These are phyloP conservation scores for Adansonia digitata DNA, from an alignment of 345 rosid species.

Conservation along the genomic window DNA sequence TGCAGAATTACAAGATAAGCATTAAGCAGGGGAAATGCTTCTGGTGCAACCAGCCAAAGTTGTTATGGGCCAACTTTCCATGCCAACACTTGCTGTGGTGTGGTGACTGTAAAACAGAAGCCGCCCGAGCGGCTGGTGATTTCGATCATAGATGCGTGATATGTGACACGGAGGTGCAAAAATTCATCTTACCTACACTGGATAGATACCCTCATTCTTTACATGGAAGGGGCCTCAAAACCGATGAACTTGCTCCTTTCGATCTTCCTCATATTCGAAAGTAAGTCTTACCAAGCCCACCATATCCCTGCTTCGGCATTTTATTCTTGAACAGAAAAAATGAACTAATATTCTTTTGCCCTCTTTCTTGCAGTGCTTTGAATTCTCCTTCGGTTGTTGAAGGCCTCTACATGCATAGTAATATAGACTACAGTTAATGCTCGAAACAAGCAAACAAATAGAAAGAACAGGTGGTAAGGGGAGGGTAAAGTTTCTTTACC, in stretches of 20 bases:
- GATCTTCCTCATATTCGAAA: neutral
- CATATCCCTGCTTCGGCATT: neutral
- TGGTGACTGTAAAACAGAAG: slow-evolving; percentile 40
- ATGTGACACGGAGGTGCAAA: slow-evolving; percentile 55
- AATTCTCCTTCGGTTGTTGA: neutral
- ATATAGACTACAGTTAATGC: neutral
- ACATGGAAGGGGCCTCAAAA: neutral
- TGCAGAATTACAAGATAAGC: slow-evolving; percentile 45
- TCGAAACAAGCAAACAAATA: neutral
- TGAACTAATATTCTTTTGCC: neutral
- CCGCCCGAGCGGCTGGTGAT: slow-evolving; percentile 22
- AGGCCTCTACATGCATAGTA: neutral
- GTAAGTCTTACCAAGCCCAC: slow-evolving; percentile 9
- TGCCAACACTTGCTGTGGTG: slow-evolving; percentile 81
- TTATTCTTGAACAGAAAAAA: no score
- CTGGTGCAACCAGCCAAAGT: slow-evolving; percentile 44
- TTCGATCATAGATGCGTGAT: slow-evolving; percentile 64
- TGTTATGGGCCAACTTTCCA: slow-evolving; percentile 63
- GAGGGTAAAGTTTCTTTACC: neutral
- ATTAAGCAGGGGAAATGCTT: slow-evolving; percentile 47
- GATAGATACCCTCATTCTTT: slow-evolving; percentile 1
- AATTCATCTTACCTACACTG: slow-evolving; percentile 30
- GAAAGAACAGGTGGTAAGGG: neutral
- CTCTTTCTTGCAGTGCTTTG: neutral
- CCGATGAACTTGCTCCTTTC: slow-evolving; percentile 18